Evolutionary conservation across 306 rosid species (phyloP).

Genomic region (Vicia faba): DNA sequence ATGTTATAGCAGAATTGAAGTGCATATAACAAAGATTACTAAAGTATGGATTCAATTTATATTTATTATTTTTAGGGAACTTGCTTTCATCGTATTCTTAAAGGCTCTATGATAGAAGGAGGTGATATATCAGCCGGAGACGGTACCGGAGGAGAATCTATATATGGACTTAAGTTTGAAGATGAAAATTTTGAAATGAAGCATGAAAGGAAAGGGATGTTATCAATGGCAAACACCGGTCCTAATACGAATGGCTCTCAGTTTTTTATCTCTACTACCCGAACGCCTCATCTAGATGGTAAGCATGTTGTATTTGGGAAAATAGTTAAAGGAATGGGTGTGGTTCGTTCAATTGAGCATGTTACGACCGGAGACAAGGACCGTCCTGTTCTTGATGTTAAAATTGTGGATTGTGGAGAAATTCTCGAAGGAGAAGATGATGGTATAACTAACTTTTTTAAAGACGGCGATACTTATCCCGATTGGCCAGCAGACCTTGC

Average conservation of each 20-base stretch:
- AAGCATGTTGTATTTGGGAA: constrained; percentile 92
- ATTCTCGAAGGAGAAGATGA: constrained; percentile 70
- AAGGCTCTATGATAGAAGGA: constrained; percentile 87
- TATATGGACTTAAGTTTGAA: constrained; percentile 78
- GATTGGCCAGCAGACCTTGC: constrained; percentile 95
- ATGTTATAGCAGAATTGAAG: background rate
- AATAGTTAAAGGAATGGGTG: constrained; percentile 89
- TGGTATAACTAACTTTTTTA: constrained; percentile 77
- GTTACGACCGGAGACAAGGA: constrained; percentile 50
- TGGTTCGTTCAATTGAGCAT: constrained; percentile 81
- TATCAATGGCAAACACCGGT: constrained; percentile 91
- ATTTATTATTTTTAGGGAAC: constrained; percentile 59
- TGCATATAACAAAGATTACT: background rate
- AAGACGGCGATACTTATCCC: constrained; percentile 82
- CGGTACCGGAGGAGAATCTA: constrained; percentile 92
- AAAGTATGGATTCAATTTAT: background rate
- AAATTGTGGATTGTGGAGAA: constrained; percentile 76
- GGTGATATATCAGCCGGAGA: constrained; percentile 94
- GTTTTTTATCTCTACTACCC: constrained; percentile 80
- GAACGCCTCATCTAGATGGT: constrained; percentile 84
- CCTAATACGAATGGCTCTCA: constrained; percentile 86
- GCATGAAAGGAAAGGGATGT: constrained; percentile 95
- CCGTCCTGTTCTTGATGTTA: constrained; percentile 57
- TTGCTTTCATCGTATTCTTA: constrained; percentile 73
- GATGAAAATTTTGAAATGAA: constrained; percentile 85